A percentile compares a stretch with the other conserved stretches of the same genome.
These are phyloP conservation scores for Penicillium hordei DNA, from an alignment of 2,329 filamentous ascomycete genomes.

Conservation along the genomic window DNA sequence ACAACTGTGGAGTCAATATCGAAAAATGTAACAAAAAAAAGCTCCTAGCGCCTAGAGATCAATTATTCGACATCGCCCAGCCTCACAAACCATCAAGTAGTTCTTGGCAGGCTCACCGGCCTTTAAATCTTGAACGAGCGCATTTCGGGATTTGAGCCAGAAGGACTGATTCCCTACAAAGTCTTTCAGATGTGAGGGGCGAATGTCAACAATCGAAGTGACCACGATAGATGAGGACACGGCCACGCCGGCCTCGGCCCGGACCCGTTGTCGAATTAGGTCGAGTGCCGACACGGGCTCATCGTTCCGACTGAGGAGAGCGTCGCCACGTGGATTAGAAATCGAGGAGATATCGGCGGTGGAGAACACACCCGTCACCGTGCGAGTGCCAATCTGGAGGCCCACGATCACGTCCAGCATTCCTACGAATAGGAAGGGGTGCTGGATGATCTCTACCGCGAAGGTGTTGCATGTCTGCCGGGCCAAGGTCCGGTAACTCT, in stretches of 20 bases:
- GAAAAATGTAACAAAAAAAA: not conserved
- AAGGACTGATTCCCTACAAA: slow-evolving; percentile 37
- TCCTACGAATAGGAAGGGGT: slow-evolving; percentile 86
- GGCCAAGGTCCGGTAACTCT: slow-evolving; percentile 64
- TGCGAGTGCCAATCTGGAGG: slow-evolving; percentile 67
- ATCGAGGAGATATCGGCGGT: slow-evolving; percentile 27
- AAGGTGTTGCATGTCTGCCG: slow-evolving; percentile 79
- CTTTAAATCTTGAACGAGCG: slow-evolving; percentile 39
- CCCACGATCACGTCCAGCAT: slow-evolving; percentile 75
- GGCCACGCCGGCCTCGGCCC: slow-evolving; percentile 34
- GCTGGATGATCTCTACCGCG: slow-evolving; percentile 85
- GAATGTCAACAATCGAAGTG: slow-evolving; percentile 39
- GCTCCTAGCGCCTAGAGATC: slow-evolving; percentile 28
- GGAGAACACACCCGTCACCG: slow-evolving; percentile 56
- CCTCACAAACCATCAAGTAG: slow-evolving; percentile 41
- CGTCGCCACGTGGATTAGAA: slow-evolving; percentile 14
- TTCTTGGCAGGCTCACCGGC: slow-evolving; percentile 37
- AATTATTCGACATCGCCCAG: slow-evolving; percentile 36
- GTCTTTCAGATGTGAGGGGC: slow-evolving; percentile 35
- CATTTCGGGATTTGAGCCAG: slow-evolving; percentile 42
- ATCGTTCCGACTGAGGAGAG: slow-evolving; percentile 19
- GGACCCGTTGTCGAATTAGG: slow-evolving; percentile 33
- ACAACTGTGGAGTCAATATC: not conserved
- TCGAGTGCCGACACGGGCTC: slow-evolving; percentile 31
- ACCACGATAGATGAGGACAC: slow-evolving; percentile 35